Evolutionary conservation across 495 filamentous ascomycete species (phyloP), one percentile per base, ranked within the genome.

Genomic region (Tuber microsphaerosporum): DNA sequence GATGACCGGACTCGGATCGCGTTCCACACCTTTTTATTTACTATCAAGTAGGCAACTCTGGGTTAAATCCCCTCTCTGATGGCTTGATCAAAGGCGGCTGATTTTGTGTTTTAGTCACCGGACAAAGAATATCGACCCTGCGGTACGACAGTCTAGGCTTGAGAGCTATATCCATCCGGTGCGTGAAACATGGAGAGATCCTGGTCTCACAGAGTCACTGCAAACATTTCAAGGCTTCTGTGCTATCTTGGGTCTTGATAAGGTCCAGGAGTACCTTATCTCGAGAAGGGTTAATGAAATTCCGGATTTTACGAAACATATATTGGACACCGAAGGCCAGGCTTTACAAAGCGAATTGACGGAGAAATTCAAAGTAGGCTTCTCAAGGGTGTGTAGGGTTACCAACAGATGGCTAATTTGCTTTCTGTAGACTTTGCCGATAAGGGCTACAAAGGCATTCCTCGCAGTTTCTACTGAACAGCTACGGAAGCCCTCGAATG

Each of bases 381-480:
- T 17, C 26, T 65, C 56, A 65, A 17, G 31, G 56, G 90, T 92
- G 82, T 73, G 84, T 79, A 14, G 19, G 31, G 4, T 71, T 41
- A 19, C 72, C 6, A 20, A 26, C 37, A 41, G 39, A 44, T 71
- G 20, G 70, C 37, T 71, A 41, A 73, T 73, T 43, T 6, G 31
- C 16, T 10, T 75, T n/a, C 42, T 51, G 4, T 79, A 92, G 88
- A 84, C 87, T 76, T 84, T 97, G 10, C 95, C 95, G 10, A 84
- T 98, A 71, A 90, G 94, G 74, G 87, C 91, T 19, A 97, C 94
- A 9, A 97, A 97, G 78, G 91, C 92, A 0, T 92, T 98, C 84
- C 84, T 99, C 39, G 91, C 91, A 2, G 93, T 92, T 42, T 95
- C 94, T 0, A 94, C 93, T 1, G 95, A 99, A 73, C 94, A 94